Evolutionary conservation across 192 early-diverging fungal species (phyloP), one percentile per base, ranked within the genome.

Genomic region (Backusella tarrabulga): DNA sequence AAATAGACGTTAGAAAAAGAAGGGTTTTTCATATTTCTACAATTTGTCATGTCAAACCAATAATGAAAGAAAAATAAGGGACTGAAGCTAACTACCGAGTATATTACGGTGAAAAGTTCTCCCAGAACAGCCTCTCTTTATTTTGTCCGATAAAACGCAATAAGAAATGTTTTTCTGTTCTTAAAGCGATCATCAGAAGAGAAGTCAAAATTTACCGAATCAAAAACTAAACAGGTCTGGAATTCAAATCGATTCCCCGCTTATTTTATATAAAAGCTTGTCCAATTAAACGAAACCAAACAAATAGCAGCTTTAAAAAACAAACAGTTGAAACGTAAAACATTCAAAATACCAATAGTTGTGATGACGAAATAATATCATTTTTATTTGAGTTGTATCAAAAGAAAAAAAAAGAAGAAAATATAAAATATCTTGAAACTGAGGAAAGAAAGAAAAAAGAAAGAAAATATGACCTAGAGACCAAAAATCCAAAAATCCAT

Each of bases 301-400:
- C 56, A 63, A 63, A 63, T 63, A 14, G 9, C 56, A 26, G 14
- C 56, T 23, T 23, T n/a, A 23, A 23, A 52, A 11, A 12, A 26
- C 21, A 60, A 60, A 21, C 12, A 12, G 1, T 9, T 9, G 17
- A 60, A 60, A 60, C 2, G 23, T 23, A 26, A 60, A 60, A 60
- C 21, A 15, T 29, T 12, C 21, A 26, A 26, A 63, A 26, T 12
- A 63, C 21, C 3, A 63, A 29, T 29, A 63, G 29, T 29, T 29
- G 3, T 4, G 11, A 63, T 63, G 56, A 63, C 26, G 56, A 63
- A 63, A 63, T 29, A 63, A 26, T 11, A 14, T 63, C 29, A 29
- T 29, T 63, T 63, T 63, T 63, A 63, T 63, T 63, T 63, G 56
- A 63, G 21, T 63, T 63, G 56, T 63, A 63, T 63, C 56, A 63